Conservation (phyloP, 139 green algal genomes). For the Yamagishiella unicocca region DNA sequence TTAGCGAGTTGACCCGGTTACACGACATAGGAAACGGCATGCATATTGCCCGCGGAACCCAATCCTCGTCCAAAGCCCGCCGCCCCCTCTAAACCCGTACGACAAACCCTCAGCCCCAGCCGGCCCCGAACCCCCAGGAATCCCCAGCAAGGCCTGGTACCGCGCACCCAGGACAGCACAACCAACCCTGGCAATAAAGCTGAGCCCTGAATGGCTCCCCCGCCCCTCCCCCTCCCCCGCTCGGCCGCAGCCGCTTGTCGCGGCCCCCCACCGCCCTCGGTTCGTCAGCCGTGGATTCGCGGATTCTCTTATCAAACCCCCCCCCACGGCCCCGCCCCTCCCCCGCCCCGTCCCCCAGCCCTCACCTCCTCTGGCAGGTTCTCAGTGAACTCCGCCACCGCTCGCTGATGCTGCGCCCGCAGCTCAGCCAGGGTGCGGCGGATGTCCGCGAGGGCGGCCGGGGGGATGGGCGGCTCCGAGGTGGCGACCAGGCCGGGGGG, state of each 20-base stretch:
- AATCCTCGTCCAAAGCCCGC: too few species aligned
- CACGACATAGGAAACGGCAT: too few species aligned
- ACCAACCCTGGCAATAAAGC: too few species aligned
- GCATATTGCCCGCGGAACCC: too few species aligned
- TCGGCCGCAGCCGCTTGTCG: not conserved
- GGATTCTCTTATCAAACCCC: not conserved
- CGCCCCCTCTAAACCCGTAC: too few species aligned
- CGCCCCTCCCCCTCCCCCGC: not conserved
- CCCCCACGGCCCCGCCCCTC: not conserved
- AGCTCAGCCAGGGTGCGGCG: slow-evolving; percentile 61
- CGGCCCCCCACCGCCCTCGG: not conserved
- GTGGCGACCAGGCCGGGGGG: not conserved
- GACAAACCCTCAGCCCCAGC: too few species aligned
- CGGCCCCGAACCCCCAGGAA: too few species aligned
- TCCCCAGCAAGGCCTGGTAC: too few species aligned
- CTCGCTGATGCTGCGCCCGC: slow-evolving; percentile 59
- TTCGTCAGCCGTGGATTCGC: too few species aligned
- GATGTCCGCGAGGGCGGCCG: slow-evolving; percentile 54
- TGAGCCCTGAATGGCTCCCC: too few species aligned
- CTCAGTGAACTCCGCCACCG: slow-evolving; percentile 72
- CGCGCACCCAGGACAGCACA: too few species aligned
- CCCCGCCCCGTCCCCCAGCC: not conserved
- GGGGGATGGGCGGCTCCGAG: not conserved
- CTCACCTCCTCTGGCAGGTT: slow-evolving; percentile 66
- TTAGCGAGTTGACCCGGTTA: too few species aligned